Evolutionary conservation across 2,329 filamentous ascomycete species (phyloP).

Genomic region (Aspergillus calidoustus): DNA sequence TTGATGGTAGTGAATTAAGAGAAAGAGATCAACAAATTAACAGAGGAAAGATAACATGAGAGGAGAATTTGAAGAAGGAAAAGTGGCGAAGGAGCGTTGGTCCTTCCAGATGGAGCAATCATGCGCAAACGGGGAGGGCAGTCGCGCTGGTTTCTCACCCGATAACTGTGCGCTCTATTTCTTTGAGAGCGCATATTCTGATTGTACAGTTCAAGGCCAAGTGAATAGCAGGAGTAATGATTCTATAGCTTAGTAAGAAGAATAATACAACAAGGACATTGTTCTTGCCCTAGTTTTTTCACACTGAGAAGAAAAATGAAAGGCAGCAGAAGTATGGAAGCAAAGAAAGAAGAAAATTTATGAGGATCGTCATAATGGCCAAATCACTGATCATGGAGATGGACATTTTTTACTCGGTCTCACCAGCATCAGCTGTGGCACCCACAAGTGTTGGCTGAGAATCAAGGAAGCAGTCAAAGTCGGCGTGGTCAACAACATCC

Average conservation of each 20-base stretch:
- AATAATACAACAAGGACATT: slow-evolving; percentile 12
- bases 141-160: background rate
- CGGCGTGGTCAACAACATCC: slow-evolving; percentile 20
- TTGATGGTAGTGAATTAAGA: background rate
- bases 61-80: background rate
- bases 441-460: slow-evolving; percentile 17
- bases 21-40: background rate
- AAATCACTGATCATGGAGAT: slow-evolving; percentile 17
- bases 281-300: background rate
- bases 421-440: slow-evolving; percentile 17
- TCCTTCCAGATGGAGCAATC: background rate
- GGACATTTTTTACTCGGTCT: slow-evolving; percentile 21
- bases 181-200: background rate
- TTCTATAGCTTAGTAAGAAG: slow-evolving; percentile 9
- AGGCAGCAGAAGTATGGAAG: background rate
- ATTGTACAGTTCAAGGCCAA: background rate
- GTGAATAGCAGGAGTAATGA: background rate
- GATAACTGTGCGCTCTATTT: background rate
- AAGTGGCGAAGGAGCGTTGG: background rate
- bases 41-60: background rate
- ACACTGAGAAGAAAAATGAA: background rate
- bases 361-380: slow-evolving; percentile 5
- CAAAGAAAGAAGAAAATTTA: slow-evolving; percentile 8
- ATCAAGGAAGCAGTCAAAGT: slow-evolving; percentile 27
- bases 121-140: background rate